A percentile compares a stretch with the other conserved stretches of the same genome.
phyloP scores from a whole-genome alignment of 805 yeast species.

The Maudiozyma barnettii region DNA sequence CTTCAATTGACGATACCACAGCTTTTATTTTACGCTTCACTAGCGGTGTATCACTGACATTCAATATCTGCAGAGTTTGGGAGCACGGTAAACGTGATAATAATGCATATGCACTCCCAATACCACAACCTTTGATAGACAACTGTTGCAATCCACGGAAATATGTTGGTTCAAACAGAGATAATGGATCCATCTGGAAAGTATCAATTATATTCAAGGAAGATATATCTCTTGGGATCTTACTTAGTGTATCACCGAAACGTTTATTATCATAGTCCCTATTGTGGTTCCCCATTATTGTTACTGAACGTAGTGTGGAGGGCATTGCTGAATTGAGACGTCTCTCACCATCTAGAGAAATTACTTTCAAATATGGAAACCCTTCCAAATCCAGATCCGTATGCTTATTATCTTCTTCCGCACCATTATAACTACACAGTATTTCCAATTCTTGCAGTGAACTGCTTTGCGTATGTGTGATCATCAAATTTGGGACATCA shows the following conservation, averaged over 20 bases:
- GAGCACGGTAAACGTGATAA: not conserved
- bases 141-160: not conserved
- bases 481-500: conserved; percentile 11
- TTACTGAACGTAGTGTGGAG: not conserved
- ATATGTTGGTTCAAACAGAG: not conserved
- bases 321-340: not conserved
- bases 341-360: not conserved
- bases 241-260: not conserved
- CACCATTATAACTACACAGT: not conserved
- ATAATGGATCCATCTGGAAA: not conserved
- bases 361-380: not conserved
- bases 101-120: not conserved
- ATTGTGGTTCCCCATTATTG: not conserved
- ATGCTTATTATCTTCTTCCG: too few species aligned
- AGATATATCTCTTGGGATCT: not conserved
- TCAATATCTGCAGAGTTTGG: not conserved
- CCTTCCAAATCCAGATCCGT: not conserved
- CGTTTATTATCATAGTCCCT: not conserved
- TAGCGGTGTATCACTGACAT: not conserved
- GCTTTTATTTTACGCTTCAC: not conserved
- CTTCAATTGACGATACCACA: not conserved
- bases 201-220: not conserved
- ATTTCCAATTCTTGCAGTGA: not conserved
- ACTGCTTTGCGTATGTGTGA: not conserved
- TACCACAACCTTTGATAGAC: not conserved